phyloP scores from a whole-genome alignment of 176 grass and related monocot genomes.

The Areca catechu region DNA sequence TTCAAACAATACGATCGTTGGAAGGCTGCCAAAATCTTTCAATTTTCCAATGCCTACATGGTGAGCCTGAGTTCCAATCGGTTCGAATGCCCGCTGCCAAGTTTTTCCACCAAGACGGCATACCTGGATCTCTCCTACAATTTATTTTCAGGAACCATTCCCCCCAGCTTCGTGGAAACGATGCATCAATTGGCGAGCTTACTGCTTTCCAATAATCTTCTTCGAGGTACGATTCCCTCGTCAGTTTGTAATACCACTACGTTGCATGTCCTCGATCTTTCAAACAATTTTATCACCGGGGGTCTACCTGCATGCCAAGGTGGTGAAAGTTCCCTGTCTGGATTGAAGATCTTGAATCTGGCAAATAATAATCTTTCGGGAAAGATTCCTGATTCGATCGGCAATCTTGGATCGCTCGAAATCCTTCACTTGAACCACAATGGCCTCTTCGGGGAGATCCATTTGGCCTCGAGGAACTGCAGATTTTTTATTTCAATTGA shows the following conservation, averaged over 20 bases:
- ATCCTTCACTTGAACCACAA: too few species aligned
- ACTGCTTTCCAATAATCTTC: conserved; percentile 12
- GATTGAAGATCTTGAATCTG: conserved; percentile 4
- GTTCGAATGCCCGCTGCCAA: too few species aligned
- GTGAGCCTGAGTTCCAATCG: too few species aligned
- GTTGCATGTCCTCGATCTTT: not conserved
- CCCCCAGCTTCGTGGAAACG: not conserved
- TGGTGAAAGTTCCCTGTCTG: not conserved
- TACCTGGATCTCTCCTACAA: conserved; percentile 18
- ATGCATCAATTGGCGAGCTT: not conserved
- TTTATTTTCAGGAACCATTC: conserved; percentile 12
- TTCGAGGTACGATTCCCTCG: conserved; percentile 8
- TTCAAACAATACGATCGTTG: too few species aligned
- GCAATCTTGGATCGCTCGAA: too few species aligned
- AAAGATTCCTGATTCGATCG: not conserved
- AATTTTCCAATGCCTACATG: too few species aligned
- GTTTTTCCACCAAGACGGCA: fast-evolving
- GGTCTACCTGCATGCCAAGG: not conserved
- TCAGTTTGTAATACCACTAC: conserved; percentile 1
- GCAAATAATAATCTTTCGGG: conserved; percentile 10
- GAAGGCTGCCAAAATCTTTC: too few species aligned
- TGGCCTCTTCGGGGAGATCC: too few species aligned
- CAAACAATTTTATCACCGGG: conserved; percentile 1
- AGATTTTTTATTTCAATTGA: too few species aligned
- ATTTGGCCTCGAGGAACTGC: too few species aligned